Evolutionary conservation across 2,329 filamentous ascomycete genomes (phyloP).

Genomic region (Aspergillus transmontanensis): DNA sequence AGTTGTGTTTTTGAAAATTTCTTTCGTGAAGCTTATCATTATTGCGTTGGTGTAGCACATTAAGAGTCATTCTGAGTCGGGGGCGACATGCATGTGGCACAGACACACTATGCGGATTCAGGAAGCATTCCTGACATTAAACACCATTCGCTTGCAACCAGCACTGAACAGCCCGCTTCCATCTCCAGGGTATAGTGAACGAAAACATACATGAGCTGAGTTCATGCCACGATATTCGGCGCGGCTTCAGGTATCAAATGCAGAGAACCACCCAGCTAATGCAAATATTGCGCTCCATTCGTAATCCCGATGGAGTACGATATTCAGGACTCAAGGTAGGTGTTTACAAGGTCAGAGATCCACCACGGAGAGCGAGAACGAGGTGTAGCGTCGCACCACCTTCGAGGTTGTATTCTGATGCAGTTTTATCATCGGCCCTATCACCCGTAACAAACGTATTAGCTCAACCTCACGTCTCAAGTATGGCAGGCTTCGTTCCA

Average conservation of each 20-base stretch:
- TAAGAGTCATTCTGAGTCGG: neutral
- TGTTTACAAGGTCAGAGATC: slow-evolving; percentile 38
- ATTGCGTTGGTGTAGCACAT: slow-evolving; percentile 10
- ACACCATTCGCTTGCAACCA: neutral
- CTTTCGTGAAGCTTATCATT: slow-evolving; percentile 8
- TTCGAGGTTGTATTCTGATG: slow-evolving; percentile 84
- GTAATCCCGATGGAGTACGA: neutral
- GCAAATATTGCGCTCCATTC: neutral
- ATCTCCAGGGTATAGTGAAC: neutral
- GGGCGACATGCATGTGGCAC: neutral
- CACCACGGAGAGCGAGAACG: slow-evolving; percentile 89
- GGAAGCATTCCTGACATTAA: slow-evolving; percentile 4
- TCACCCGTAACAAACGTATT: neutral
- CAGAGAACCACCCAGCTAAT: neutral
- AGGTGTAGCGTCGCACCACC: slow-evolving; percentile 92
- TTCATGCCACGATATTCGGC: neutral
- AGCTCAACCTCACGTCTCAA: neutral
- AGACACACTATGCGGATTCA: neutral
- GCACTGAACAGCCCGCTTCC: neutral
- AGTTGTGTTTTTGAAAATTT: neutral
- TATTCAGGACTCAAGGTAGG: neutral
- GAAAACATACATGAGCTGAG: neutral
- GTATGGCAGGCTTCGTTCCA: neutral
- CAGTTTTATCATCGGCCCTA: slow-evolving; percentile 94
- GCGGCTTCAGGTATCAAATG: neutral